Percentiles rank a stretch among this genome's conserved stretches.
These are phyloP conservation scores for Wickerhamiella siamensis DNA, from an alignment of 805 yeast species.

Conservation along the genomic window DNA sequence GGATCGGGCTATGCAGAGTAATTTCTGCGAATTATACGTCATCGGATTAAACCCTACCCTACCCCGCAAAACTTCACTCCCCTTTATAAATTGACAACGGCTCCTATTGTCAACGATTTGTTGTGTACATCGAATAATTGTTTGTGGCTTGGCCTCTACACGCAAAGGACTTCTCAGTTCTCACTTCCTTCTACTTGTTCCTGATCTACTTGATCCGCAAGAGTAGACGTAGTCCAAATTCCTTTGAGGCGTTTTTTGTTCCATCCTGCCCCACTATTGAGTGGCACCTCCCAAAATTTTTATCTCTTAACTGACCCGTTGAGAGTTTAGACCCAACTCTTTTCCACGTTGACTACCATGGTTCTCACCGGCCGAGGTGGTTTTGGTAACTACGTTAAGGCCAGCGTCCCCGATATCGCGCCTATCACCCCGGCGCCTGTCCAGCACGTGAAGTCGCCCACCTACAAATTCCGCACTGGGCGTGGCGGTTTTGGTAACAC, in stretches of 20 bases:
- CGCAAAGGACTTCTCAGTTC: no score
- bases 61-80: not conserved
- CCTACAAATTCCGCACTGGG: conserved; percentile 24
- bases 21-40: not conserved
- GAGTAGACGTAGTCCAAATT: no score
- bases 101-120: no score
- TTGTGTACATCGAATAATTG: no score
- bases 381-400: conserved; percentile 19
- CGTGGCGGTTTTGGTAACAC: conserved; percentile 29
- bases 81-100: not conserved
- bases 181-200: no score
- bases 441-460: conserved; percentile 24
- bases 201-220: no score
- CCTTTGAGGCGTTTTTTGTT: no score
- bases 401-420: not conserved
- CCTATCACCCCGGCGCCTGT: conserved; percentile 22
- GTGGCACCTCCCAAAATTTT: no score
- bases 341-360: conserved; percentile 11
- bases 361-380: conserved; percentile 24
- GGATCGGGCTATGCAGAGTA: not conserved
- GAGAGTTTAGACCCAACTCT: no score
- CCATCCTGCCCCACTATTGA: no score
- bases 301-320: no score
- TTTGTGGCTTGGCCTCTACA: no score
- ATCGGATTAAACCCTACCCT: not conserved